These are phyloP conservation scores for Saccharomycopsis microspora DNA, from an alignment of 805 yeast species.

Conservation along the genomic window DNA sequence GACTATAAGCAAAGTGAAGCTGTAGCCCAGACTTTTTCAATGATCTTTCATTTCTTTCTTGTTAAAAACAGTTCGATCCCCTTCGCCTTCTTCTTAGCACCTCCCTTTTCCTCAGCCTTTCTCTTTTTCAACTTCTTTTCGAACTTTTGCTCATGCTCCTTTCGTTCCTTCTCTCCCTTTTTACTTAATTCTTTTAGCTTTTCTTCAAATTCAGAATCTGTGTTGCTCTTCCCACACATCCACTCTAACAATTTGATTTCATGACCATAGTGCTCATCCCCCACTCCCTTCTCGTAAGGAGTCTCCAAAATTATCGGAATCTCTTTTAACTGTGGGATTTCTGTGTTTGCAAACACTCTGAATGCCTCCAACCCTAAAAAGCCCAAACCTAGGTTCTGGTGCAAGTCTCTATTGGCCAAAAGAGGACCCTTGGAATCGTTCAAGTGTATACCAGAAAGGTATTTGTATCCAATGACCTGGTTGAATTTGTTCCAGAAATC, in stretches of 20 bases:
- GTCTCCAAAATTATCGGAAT: constrained; percentile 85
- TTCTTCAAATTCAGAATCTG: constrained; percentile 26
- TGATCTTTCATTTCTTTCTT: background rate
- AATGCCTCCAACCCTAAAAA: constrained; percentile 82
- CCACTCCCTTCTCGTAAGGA: constrained; percentile 38
- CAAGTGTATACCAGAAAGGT: constrained; percentile 71
- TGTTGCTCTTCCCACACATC: constrained; percentile 46
- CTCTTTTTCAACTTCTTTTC: constrained; percentile 5
- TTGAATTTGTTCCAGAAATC: constrained; percentile 75
- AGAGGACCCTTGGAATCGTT: constrained; percentile 94
- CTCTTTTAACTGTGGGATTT: constrained; percentile 26
- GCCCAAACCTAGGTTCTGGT: constrained; percentile 82
- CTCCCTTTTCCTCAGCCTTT: constrained; percentile 1
- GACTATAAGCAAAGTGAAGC: too few species aligned
- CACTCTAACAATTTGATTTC: constrained; percentile 79
- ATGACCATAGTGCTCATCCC: constrained; percentile 63
- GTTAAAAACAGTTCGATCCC: background rate
- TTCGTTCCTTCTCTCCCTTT: constrained; percentile 5
- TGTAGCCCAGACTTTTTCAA: background rate
- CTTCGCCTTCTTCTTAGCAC: background rate
- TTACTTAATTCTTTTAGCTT: background rate
- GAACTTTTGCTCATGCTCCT: constrained; percentile 7
- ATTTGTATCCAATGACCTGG: constrained; percentile 57
- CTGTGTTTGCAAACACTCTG: constrained; percentile 61
- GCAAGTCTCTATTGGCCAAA: constrained; percentile 83